Conservation (phyloP, 352 stramenopile genomes). For the Pythium dissimile region DNA sequence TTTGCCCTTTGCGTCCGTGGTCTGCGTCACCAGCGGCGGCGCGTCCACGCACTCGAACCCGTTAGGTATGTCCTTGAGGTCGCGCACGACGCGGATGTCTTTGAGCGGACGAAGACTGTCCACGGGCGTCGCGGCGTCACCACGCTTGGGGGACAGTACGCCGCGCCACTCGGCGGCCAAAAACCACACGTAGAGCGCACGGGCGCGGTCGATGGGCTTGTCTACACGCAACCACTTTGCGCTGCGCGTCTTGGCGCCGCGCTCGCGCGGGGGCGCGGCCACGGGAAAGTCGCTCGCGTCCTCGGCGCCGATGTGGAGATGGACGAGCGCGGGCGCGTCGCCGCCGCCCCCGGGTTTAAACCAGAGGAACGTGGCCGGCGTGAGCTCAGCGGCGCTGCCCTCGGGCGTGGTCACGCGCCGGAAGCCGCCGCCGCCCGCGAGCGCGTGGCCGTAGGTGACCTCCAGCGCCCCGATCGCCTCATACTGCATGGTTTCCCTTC, state of each 20-base stretch:
- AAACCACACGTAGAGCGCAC: slow-evolving; percentile 67
- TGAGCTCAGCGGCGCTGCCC: slow-evolving; percentile 70
- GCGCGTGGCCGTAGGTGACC: slow-evolving; percentile 85
- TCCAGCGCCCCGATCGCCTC: slow-evolving; percentile 72
- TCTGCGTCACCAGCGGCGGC: slow-evolving; percentile 41
- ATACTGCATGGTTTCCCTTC: slow-evolving; percentile 44
- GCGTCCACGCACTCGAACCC: slow-evolving; percentile 55
- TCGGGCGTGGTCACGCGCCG: slow-evolving; percentile 79
- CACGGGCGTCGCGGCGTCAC: slow-evolving; percentile 2
- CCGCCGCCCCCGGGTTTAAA: slow-evolving; percentile 48
- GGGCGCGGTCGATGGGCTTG: slow-evolving; percentile 66
- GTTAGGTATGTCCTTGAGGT: slow-evolving; percentile 63
- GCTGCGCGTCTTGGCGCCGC: not conserved
- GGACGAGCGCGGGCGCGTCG: slow-evolving; percentile 39
- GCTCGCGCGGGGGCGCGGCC: slow-evolving; percentile 6
- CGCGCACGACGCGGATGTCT: slow-evolving; percentile 72
- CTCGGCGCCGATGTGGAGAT: slow-evolving; percentile 45
- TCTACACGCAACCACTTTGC: slow-evolving; percentile 57
- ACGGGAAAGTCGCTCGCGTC: slow-evolving; percentile 11
- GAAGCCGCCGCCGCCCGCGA: slow-evolving; percentile 72
- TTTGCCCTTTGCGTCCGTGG: slow-evolving; percentile 33
- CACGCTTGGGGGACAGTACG: slow-evolving; percentile 3
- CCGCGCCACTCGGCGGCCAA: slow-evolving; percentile 18
- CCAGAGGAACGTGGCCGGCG: slow-evolving; percentile 83
- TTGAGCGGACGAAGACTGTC: slow-evolving; percentile 52